phyloP scores from a whole-genome alignment of 352 stramenopile genomes.

The Pythium monospermum region DNA sequence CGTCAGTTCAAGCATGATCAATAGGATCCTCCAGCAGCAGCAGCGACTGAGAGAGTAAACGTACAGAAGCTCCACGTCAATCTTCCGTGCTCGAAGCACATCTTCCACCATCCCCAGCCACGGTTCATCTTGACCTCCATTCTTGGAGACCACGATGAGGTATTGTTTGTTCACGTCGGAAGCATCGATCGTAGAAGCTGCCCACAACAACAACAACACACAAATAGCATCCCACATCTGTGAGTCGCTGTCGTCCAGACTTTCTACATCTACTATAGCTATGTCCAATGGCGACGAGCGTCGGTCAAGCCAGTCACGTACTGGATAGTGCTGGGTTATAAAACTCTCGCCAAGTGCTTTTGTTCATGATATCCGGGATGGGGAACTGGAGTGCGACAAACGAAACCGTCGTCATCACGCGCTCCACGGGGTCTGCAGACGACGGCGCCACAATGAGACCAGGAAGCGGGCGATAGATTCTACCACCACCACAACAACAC shows the following conservation, averaged over 20 bases:
- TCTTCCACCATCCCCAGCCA: slow-evolving; percentile 6
- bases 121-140: slow-evolving; percentile 9
- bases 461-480: slow-evolving; percentile 7
- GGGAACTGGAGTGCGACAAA: slow-evolving; percentile 19
- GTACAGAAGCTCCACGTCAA: slow-evolving; percentile 6
- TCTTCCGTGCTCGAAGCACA: not conserved
- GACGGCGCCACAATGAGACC: slow-evolving; percentile 1
- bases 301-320: no score
- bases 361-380: slow-evolving; percentile 8
- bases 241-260: no score
- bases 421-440: slow-evolving; percentile 7
- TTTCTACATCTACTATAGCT: no score
- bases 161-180: slow-evolving; percentile 1
- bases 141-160: slow-evolving; percentile 7
- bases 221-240: not conserved
- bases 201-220: not conserved
- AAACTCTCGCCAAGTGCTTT: slow-evolving; percentile 16
- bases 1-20: no score
- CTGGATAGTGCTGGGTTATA: slow-evolving; percentile 7
- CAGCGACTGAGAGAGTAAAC: not conserved
- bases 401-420: slow-evolving; percentile 17
- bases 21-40: no score
- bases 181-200: not conserved
- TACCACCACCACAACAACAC: no score
- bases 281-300: no score